These are phyloP conservation scores for Pelargonium nanum DNA, from an alignment of 345 rosid species.

Conservation along the genomic window DNA sequence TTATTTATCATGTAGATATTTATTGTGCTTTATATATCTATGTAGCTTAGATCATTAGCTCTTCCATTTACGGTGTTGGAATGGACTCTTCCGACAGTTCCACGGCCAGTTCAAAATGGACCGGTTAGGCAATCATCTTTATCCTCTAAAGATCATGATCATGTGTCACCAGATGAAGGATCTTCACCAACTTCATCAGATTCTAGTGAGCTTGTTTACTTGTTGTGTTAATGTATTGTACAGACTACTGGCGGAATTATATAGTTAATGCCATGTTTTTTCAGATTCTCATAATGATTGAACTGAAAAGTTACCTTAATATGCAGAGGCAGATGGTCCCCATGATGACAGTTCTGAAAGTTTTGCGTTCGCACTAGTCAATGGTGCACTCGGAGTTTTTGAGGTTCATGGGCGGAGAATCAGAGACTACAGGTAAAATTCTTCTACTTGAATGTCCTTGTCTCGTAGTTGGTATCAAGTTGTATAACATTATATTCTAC, in stretches of 20 bases:
- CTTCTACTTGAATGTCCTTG: background rate
- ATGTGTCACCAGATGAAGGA: conserved; percentile 36
- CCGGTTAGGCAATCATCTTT: conserved; percentile 33
- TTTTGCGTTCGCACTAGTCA: conserved; percentile 92
- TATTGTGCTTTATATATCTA: conserved; percentile 31
- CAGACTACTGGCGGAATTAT: background rate
- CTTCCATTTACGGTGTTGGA: conserved; percentile 99
- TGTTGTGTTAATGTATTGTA: background rate
- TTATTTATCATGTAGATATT: conserved; percentile 18
- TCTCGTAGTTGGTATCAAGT: too few relatives aligned
- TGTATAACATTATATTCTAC: background rate
- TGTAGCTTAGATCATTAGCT: conserved; percentile 99
- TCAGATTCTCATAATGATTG: conserved; percentile 8
- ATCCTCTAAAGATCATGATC: conserved; percentile 25
- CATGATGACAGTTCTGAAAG: conserved; percentile 79
- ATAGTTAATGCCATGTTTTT: conserved; percentile 6
- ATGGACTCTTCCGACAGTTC: conserved; percentile 99
- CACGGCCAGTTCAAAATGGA: conserved; percentile 45
- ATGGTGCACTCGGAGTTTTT: conserved; percentile 98
- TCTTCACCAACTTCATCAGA: conserved; percentile 46
- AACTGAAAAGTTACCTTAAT: conserved; percentile 8
- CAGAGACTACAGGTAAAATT: conserved; percentile 75
- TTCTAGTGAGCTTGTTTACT: conserved; percentile 43
- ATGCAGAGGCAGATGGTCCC: conserved; percentile 50
- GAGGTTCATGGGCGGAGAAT: conserved; percentile 95